Evolutionary conservation across 2,329 filamentous ascomycete species (phyloP).

Genomic region (Dactylellina drechsleri): DNA sequence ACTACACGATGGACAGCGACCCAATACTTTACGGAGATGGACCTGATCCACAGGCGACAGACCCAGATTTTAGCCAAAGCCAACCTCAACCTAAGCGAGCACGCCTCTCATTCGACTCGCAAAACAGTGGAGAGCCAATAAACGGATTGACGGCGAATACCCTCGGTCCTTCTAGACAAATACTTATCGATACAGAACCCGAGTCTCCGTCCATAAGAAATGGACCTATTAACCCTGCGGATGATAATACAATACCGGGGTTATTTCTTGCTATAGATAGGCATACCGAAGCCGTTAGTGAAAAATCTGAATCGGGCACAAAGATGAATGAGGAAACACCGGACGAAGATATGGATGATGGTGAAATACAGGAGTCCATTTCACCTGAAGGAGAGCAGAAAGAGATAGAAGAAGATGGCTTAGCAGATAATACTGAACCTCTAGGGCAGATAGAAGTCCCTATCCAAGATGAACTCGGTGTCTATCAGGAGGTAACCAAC

Average conservation of each 20-base stretch:
- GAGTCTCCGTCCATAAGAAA: neutral
- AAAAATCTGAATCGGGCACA: neutral
- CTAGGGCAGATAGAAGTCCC: neutral
- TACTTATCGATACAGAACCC: neutral
- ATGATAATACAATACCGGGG: constrained; percentile 26
- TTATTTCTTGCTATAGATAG: constrained; percentile 34
- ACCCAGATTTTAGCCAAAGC: neutral
- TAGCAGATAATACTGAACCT: neutral
- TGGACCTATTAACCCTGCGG: neutral
- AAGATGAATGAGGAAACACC: neutral
- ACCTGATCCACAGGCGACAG: constrained; percentile 14
- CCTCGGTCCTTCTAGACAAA: neutral
- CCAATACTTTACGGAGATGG: constrained; percentile 46
- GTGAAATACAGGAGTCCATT: neutral
- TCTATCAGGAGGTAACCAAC: constrained; percentile 56
- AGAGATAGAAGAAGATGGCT: neutral
- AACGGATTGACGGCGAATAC: neutral
- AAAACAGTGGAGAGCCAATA: neutral
- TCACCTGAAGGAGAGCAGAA: neutral
- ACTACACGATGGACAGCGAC: constrained; percentile 32
- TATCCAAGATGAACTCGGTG: neutral
- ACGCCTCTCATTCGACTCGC: constrained; percentile 34
- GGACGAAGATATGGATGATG: neutral
- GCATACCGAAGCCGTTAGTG: neutral
- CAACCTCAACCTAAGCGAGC: constrained; percentile 41